Percentiles rank a stretch among this genome's conserved stretches.
phyloP scores from a whole-genome alignment of 2,329 filamentous ascomycete genomes.

The Colletotrichum incanum region DNA sequence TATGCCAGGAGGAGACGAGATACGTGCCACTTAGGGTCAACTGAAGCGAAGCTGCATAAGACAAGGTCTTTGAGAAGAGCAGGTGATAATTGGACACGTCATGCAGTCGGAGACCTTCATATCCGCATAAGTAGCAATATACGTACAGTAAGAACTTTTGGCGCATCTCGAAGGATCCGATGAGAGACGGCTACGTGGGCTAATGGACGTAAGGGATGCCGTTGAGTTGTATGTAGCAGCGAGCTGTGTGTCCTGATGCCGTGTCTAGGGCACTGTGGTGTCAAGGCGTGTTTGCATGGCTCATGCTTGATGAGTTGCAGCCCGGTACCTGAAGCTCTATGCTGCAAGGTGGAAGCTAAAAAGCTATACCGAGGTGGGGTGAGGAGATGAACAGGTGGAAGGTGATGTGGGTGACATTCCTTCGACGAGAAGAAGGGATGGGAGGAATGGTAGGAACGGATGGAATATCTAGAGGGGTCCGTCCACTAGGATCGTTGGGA shows the following conservation, averaged over 20 bases:
- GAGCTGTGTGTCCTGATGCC: background rate
- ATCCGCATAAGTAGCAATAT: background rate
- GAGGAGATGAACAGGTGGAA: background rate
- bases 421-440: too few relatives aligned
- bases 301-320: background rate
- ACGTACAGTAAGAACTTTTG: background rate
- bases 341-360: background rate
- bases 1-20: background rate
- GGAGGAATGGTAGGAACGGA: background rate
- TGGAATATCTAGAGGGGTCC: background rate
- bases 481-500: background rate
- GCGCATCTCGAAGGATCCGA: background rate
- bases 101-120: background rate
- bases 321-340: background rate
- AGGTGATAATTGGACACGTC: background rate
- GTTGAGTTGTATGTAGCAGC: background rate
- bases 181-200: background rate
- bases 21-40: slow-evolving; percentile 35
- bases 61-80: background rate
- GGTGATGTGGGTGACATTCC: background rate
- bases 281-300: background rate
- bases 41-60: slow-evolving; percentile 32
- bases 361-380: background rate
- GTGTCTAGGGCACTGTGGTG: background rate
- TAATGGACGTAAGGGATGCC: background rate